Evolutionary conservation across 257 asterid genomes (phyloP).

Genomic region (Capsicum chinense): DNA sequence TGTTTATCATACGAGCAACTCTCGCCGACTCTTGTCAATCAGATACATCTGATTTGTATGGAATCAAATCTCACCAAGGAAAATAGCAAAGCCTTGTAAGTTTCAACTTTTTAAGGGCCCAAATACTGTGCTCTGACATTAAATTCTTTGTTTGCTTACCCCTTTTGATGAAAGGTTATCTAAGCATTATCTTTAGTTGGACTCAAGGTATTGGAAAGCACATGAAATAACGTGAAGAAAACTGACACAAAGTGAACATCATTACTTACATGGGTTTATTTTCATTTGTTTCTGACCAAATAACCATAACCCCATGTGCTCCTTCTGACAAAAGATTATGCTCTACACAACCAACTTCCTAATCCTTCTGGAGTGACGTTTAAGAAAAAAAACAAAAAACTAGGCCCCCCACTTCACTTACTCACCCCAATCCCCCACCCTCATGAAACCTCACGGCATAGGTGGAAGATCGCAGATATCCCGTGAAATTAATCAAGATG

Average conservation of each 20-base stretch:
- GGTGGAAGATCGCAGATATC: too few species aligned
- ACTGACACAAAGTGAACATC: conserved; percentile 20
- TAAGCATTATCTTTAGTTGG: background rate
- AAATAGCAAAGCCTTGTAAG: too few species aligned
- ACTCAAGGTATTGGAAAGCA: conserved; percentile 10
- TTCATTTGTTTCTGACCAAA: background rate
- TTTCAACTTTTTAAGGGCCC: too few species aligned
- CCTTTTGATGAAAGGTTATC: background rate
- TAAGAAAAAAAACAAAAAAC: background rate
- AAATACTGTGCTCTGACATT: too few species aligned
- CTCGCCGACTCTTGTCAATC: too few species aligned
- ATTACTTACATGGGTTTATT: conserved; percentile 14
- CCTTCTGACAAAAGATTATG: conserved; percentile 23
- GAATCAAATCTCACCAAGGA: too few species aligned
- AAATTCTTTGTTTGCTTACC: too few species aligned
- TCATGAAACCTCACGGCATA: too few species aligned
- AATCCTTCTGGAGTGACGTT: background rate
- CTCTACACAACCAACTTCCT: conserved; percentile 5
- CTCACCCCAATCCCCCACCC: too few species aligned
- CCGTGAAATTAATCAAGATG: background rate
- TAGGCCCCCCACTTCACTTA: background rate
- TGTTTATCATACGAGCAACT: too few species aligned
- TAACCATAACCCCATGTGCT: conserved; percentile 23
- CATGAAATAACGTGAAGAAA: conserved; percentile 20
- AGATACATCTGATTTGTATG: too few species aligned